Base-by-base conservation (phyloP, 2,329 filamentous ascomycete species). In the Cladophialophora yegresii region DNA sequence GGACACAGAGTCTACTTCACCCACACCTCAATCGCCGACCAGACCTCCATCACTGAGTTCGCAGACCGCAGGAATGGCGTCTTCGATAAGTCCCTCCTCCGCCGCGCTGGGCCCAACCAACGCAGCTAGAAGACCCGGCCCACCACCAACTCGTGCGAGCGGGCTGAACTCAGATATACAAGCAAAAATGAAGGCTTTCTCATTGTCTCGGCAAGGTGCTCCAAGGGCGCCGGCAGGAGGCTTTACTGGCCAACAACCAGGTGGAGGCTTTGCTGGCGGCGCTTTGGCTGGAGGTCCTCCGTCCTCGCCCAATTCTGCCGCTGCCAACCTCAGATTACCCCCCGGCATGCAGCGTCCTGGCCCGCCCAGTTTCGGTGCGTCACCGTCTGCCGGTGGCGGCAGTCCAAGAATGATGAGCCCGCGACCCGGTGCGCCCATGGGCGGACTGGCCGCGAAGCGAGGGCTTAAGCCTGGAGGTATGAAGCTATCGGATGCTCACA, bases 91-190 rank as follows among this genome's bases (percentile, higher is more conserved):
- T 62, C 80, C 89, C 6, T 92, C 87, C n/a, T 96, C 92, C n/a
- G 95, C 89, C 30, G 88, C 91, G 47, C 81, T 93, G 3, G 92
- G 92, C 47, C 85, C 90, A 63, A 80, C 96, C 72, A 92, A 88
- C 76, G 85, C 86, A 55, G 87, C 86, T 45, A 80, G 87, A 68
- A 81, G 85, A 72, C 83, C 83, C 13, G 76, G 75, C 23, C 73
- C 75, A 32, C 75, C 77, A 3, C 75, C 78, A 6, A 75, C 77
- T 23, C 75, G 81, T 62, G 78, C 80, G 47, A 82, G 83, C 55
- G 82, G 82, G 20, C 75, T 87, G 57, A 83, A 85, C 54, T 82
- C 85, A 70, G 88, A 90, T 67, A 86, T 91, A 69, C 80, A 88
- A 71, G 87, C 85, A 47, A 87, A 85, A 71, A 87, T 91, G 84